A percentile compares a stretch with the other conserved stretches of the same genome.
These are phyloP conservation scores for Fraxinus americana DNA, from an alignment of 257 asterid species.

Conservation along the genomic window DNA sequence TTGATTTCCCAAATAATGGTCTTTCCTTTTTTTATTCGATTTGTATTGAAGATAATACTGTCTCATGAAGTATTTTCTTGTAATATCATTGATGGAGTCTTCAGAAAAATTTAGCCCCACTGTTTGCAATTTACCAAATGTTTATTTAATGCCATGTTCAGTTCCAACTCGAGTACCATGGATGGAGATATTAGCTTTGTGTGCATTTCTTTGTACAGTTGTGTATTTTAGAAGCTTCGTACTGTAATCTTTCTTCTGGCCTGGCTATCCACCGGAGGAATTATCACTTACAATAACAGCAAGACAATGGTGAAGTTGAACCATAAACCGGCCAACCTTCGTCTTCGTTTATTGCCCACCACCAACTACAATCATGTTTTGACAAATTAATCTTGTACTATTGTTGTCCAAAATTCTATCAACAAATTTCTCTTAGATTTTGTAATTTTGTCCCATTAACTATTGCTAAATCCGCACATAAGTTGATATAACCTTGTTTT, in stretches of 20 bases:
- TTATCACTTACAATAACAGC: no score
- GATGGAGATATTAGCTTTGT: not conserved
- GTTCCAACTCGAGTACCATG: no score
- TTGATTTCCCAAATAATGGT: no score
- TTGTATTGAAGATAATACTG: no score
- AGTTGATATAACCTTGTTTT: not conserved
- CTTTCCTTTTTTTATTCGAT: no score
- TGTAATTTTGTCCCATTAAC: not conserved
- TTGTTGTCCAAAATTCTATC: not conserved
- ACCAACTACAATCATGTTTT: not conserved
- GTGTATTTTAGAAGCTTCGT: not conserved
- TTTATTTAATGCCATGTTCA: no score
- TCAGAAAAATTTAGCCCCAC: no score
- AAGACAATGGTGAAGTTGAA: not conserved
- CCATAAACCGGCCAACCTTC: not conserved
- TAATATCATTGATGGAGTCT: not conserved
- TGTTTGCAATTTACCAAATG: no score
- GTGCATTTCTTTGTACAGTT: not conserved
- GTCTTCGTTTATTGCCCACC: not conserved
- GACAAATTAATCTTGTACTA: not conserved
- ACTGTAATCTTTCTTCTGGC: not conserved
- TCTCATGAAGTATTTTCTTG: not conserved
- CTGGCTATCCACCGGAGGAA: not conserved
- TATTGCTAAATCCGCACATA: not conserved
- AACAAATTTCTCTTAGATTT: not conserved